Conservation (phyloP, 139 green algal species). For the Auxenochlorella pyrenoidosa region DNA sequence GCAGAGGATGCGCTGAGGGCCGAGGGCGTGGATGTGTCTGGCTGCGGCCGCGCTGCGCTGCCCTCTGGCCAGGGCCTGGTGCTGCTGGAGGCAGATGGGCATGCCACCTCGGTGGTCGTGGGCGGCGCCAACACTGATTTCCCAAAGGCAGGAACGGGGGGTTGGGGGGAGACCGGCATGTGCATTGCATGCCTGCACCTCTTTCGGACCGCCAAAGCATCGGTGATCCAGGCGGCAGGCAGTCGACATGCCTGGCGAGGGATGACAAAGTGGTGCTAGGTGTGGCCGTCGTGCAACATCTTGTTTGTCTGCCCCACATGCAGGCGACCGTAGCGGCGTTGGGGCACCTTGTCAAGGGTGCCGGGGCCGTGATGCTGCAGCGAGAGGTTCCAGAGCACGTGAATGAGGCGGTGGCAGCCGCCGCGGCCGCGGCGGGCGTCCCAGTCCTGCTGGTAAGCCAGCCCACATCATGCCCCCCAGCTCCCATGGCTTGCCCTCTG, state of each 20-base stretch:
- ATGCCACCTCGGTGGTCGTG: constrained; percentile 73
- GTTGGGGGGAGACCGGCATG: too few species aligned
- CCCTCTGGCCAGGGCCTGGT: constrained; percentile 72
- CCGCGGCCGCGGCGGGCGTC: constrained; percentile 53
- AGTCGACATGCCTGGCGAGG: too few species aligned
- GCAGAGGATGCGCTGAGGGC: constrained; percentile 41
- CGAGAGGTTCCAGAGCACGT: constrained; percentile 79
- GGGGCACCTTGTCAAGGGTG: constrained; percentile 23
- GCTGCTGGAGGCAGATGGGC: constrained; percentile 69
- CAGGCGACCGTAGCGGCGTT: background rate
- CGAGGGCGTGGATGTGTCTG: constrained; percentile 57
- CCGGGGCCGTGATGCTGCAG: constrained; percentile 73
- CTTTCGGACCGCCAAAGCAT: too few species aligned
- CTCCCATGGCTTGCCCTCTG: too few species aligned
- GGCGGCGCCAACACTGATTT: constrained; percentile 67
- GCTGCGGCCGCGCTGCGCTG: constrained; percentile 12
- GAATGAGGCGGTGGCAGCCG: constrained; percentile 64
- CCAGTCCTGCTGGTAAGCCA: constrained; percentile 50
- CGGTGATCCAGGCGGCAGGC: too few species aligned
- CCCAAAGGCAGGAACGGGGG: background rate
- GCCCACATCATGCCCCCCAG: background rate
- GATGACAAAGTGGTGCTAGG: too few species aligned
- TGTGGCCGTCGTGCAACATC: too few species aligned
- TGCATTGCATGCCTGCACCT: too few species aligned
- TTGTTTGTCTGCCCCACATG: background rate